Evolutionary conservation across 805 yeast species (phyloP).

Genomic region (Brettanomyces sp.): DNA sequence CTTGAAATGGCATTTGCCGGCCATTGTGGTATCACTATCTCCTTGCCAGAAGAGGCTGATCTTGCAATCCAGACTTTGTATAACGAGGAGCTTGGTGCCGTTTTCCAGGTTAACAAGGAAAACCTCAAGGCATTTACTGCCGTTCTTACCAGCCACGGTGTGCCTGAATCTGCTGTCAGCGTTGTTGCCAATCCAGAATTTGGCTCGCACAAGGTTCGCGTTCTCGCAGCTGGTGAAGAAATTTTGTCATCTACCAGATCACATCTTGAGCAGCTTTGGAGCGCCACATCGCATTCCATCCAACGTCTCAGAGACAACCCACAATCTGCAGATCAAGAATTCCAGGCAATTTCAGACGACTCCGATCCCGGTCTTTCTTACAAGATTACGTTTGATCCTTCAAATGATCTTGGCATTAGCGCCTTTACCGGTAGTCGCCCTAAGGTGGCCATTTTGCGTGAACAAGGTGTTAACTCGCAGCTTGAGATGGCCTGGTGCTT

Average conservation of each 20-base stretch:
- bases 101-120: slow-evolving; percentile 66
- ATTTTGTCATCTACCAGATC: slow-evolving; percentile 54
- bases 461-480: slow-evolving; percentile 97
- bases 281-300: slow-evolving; percentile 78
- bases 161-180: slow-evolving; percentile 42
- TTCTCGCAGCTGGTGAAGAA: slow-evolving; percentile 35
- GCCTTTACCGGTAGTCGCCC: slow-evolving; percentile 40
- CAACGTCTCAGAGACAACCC: slow-evolving; percentile 95
- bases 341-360: slow-evolving; percentile 62
- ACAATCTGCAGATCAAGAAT: slow-evolving; percentile 80
- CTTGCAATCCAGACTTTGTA: slow-evolving; percentile 49
- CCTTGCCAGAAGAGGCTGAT: slow-evolving; percentile 19
- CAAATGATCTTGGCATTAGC: slow-evolving; percentile 36
- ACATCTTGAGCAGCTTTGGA: slow-evolving; percentile 73
- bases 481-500: slow-evolving; percentile 98
- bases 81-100: slow-evolving; percentile 93
- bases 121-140: slow-evolving; percentile 47
- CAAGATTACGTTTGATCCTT: slow-evolving; percentile 62
- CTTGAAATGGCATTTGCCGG: slow-evolving; percentile 97
- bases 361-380: slow-evolving; percentile 83
- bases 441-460: slow-evolving; percentile 91
- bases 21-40: slow-evolving; percentile 69
- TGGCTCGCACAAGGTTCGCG: slow-evolving; percentile 33
- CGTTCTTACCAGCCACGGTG: slow-evolving; percentile 49
- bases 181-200: slow-evolving; percentile 65